Base-by-base conservation (phyloP, 2,329 filamentous ascomycete genomes). In the Exophiala spinifera region DNA sequence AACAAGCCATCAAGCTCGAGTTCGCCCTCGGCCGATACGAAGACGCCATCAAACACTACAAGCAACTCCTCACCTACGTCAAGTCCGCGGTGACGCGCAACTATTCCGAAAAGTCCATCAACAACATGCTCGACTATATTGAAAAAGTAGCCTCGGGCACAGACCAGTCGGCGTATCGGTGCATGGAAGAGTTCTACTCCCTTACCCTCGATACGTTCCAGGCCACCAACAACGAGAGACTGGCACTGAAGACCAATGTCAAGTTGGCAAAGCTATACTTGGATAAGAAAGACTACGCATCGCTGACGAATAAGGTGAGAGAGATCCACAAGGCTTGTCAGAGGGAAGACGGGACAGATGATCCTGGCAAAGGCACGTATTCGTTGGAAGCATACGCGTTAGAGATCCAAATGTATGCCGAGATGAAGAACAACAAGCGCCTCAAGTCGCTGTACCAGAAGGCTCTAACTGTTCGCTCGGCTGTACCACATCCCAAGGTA, bases 31-130 rank as follows among this genome's bases (percentile, higher is more conserved):
- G 83, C n/a, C 82, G 84, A 70, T 97, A 95, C 67, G 84, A 89
- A 49, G 82, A 91, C 79, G 92, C 92, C 6, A 85, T 91, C 45
- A 85, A 92, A 68, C 91, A 99, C 72, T 99, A 95, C 74, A 86
- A 84, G 61, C 91, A 97, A 74, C 89, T 99, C 25, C 84, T 99
- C 61, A 97, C 91, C 44, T 99, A 97, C 67, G 91, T 97, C 75
- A 96, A 94, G 72, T 95, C 89, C 2, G 92, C 92, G 6, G 92
- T 99, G 44, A 97, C 94, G 37, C 85, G 94, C 60, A 99, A 97
- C 74, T 97, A 97, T 74, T 96, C 94, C 1, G 94, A 99, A 73
- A 97, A 97, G 72, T 97, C 92, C 11, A 96, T 99, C 76, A 97
- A 97, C 75, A 97, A 96, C 71, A 96, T 99, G 86, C 84, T 99